Evolutionary conservation across 179 eudicot genomes (phyloP), one percentile per base, ranked within the genome.

Genomic region (Spinacia oleracea): DNA sequence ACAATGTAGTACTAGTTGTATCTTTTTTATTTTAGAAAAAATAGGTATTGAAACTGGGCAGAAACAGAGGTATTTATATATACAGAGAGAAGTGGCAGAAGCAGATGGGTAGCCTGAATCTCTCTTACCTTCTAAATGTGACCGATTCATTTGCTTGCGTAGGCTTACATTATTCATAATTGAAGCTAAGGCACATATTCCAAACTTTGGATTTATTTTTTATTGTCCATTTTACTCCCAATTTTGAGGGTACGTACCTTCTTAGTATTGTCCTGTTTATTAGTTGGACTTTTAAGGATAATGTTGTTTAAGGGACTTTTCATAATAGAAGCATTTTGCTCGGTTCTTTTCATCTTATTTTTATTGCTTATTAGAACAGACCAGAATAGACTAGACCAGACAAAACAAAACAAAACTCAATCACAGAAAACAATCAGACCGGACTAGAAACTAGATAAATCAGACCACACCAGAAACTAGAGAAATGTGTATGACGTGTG

Each of bases 71-170:
- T 0, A n/a, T 48, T 60, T 70, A 59, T 72, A 72, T 72, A 34
- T 35, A 34, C 14, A 72, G 45, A 60, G 16, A 65, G 51, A 50
- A 43, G 29, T 31, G 69, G 35, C 45, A 53, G 46, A 29, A 55
- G 67, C n/a, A n/a, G n/a, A n/a, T n/a, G 18, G 12, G 53, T 31
- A 43, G 32, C n/a, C 23, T 14, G 27, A 48, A 71, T 29, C 75
- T 29, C 12, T 71, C 10, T n/a, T n/a, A 32, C 50, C 46, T 53
- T 63, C 45, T 75, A 77, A 71, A 70, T 79, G 79, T 62, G 63
- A 50, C 25, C 55, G 69, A 69, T 14, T 25, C 76, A 78, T 70
- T 74, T 82, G 81, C 59, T 81, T 68, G 35, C 76, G 66, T 59
- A 56, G 38, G 38, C 9, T 42, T 46, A 60, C 53, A 50, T 70